Conservation (phyloP, 2,329 filamentous ascomycete species). For the Colletotrichum gloeosporioides region DNA sequence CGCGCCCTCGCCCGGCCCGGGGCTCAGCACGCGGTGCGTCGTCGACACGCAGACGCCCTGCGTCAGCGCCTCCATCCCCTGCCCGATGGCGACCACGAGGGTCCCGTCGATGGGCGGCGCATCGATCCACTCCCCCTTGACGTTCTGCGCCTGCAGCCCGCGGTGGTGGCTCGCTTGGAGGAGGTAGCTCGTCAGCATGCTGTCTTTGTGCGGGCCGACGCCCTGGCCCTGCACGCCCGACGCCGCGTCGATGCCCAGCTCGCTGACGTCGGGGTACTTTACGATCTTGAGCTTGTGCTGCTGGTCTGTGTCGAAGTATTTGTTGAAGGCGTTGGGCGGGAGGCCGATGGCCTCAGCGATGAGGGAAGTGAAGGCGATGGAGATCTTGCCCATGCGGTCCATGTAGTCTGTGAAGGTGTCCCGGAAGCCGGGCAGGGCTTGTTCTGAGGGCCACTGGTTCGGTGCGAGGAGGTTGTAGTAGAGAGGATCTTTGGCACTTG, state of each 20-base stretch:
- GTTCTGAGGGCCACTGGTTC: slow-evolving; percentile 77
- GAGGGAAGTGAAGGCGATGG: slow-evolving; percentile 76
- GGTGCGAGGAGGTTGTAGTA: slow-evolving; percentile 81
- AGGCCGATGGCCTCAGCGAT: slow-evolving; percentile 86
- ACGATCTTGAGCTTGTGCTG: slow-evolving; percentile 93
- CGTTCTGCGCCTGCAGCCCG: slow-evolving; percentile 85
- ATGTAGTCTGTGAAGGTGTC: slow-evolving; percentile 78
- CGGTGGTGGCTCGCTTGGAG: slow-evolving; percentile 79
- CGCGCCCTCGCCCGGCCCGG: slow-evolving; percentile 70
- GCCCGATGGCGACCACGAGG: slow-evolving; percentile 86
- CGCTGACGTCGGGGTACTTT: slow-evolving; percentile 78
- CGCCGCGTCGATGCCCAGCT: slow-evolving; percentile 51
- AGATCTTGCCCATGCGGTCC: slow-evolving; percentile 73
- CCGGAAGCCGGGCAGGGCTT: slow-evolving; percentile 70
- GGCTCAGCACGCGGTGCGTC: slow-evolving; percentile 83
- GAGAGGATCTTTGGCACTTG: slow-evolving; percentile 64
- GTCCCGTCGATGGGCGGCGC: slow-evolving; percentile 78
- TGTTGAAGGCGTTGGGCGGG: slow-evolving; percentile 71
- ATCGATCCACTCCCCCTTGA: slow-evolving; percentile 80
- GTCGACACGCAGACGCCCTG: slow-evolving; percentile 82
- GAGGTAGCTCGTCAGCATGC: slow-evolving; percentile 82
- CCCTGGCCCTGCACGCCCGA: slow-evolving; percentile 54
- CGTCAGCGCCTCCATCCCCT: slow-evolving; percentile 85
- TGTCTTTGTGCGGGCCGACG: slow-evolving; percentile 85
- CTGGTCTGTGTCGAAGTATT: slow-evolving; percentile 76